Evolutionary conservation across 2,329 filamentous ascomycete species (phyloP), one percentile per base, ranked within the genome.

Genomic region (Fonsecaea pedrosoi): DNA sequence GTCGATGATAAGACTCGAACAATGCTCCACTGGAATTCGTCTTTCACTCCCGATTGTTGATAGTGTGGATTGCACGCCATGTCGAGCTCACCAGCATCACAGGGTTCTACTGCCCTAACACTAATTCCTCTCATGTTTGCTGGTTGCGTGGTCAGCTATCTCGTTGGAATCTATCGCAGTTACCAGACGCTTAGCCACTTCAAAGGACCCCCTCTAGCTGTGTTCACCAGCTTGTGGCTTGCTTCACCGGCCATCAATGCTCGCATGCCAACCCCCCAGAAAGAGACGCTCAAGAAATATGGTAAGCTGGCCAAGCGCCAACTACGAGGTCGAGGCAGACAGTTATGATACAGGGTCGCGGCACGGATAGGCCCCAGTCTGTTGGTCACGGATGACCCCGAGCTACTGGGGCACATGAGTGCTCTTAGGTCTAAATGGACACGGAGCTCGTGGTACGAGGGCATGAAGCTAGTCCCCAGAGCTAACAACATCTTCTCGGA

Each of bases 401-500:
- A 40, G 6, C 13, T 68, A 8, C 25, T 56, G 25, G 13, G 58
- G 18, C 50, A 60, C 35, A 66, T 64, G 62, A 61, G 38, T 34
- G 66, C 62, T 32, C 54, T 56, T 13, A 30, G 66, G 30, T 68
- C 66, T 8, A 59, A 40, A 42, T 68, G n/a, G 32, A 42, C 30
- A 8, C 30, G 54, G 15, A 54, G 53, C 15, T n/a, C 25, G 57
- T 70, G 62, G 66, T 70, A 66, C 54, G 54, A 66, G 4, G 62
- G 55, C n/a, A 58, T 64, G 37, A 53, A 38, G 30, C 38, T 70
- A 25, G 10, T 66, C 40, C 60, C 62, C n/a, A 60, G 50, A 48
- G 37, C 59, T n/a, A 64, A 70, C 37, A 66, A 68, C 50, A 38
- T 63, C 25, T 54, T 70, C 21, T 70, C 62, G 34, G 50, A 66